These are phyloP conservation scores for Apophysomyces elegans DNA, from an alignment of 371 early-diverging fungal genomes.

Conservation along the genomic window DNA sequence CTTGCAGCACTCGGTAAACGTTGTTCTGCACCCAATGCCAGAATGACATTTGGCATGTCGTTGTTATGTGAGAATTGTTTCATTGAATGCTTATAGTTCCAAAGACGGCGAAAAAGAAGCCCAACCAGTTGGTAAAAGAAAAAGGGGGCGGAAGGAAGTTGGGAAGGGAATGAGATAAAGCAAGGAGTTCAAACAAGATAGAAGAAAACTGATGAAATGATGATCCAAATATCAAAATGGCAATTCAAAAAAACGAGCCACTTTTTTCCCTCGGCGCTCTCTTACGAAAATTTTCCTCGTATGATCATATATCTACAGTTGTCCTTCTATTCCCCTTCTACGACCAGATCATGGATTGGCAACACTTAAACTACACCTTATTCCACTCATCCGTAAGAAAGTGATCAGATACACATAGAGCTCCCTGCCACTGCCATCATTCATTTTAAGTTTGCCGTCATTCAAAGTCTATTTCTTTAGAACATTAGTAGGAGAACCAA, in stretches of 20 bases:
- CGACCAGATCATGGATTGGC: neutral
- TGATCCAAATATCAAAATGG: conserved; percentile 1
- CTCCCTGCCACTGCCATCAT: too few relatives aligned
- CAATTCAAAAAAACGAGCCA: conserved; percentile 1
- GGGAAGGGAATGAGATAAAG: neutral
- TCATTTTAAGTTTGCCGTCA: too few relatives aligned
- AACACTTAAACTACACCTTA: neutral
- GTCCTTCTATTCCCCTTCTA: neutral
- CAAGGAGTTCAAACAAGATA: conserved; percentile 8
- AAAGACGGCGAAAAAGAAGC: neutral
- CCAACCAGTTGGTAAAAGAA: neutral
- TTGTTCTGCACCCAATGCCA: conserved; percentile 8
- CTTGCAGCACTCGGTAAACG: neutral
- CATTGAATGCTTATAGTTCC: neutral
- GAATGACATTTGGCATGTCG: neutral
- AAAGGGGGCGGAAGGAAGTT: neutral
- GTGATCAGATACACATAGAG: too few relatives aligned
- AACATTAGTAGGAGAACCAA: too few relatives aligned
- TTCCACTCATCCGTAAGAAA: too few relatives aligned
- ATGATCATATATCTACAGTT: neutral
- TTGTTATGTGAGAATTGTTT: neutral
- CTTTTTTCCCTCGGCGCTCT: neutral
- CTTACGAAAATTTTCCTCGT: neutral
- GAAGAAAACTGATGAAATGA: neutral
- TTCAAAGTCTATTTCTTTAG: too few relatives aligned